Conservation (phyloP, 331 rosid species). For the Quercus tomentella region DNA sequence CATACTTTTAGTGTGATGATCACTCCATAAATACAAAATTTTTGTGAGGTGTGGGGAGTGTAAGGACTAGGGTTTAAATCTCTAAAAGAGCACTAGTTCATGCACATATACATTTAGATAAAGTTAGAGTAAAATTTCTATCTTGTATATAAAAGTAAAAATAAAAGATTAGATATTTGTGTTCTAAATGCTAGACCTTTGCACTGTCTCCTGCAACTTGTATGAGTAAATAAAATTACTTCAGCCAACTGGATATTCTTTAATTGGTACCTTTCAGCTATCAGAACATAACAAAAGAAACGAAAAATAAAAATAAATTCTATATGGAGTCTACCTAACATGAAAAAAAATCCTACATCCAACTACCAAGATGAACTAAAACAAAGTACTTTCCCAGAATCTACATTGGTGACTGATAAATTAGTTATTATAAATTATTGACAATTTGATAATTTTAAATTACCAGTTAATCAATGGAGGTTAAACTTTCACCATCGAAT, state of each 20-base stretch:
- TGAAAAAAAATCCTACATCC: background rate
- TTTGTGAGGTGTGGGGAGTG: too few relatives aligned
- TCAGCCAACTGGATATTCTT: background rate
- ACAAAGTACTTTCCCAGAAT: background rate
- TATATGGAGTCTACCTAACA: too few relatives aligned
- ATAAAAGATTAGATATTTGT: background rate
- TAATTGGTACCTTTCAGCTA: background rate
- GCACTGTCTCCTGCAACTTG: background rate
- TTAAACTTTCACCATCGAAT: background rate
- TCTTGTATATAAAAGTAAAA: too few relatives aligned
- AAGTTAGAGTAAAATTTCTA: rapidly evolving
- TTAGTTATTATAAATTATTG: background rate
- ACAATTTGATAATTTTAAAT: background rate
- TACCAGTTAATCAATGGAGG: background rate
- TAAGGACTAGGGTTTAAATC: too few relatives aligned
- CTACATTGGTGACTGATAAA: background rate
- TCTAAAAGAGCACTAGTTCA: rapidly evolving
- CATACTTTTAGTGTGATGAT: too few relatives aligned
- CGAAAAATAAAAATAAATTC: too few relatives aligned
- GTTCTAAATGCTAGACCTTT: background rate
- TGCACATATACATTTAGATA: rapidly evolving
- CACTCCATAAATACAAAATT: too few relatives aligned
- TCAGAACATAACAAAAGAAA: background rate
- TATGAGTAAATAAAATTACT: too few relatives aligned
- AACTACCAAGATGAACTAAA: background rate